Evolutionary conservation across 768 basidiomycete genomes (phyloP).

Genomic region (Boletus rubropictus): DNA sequence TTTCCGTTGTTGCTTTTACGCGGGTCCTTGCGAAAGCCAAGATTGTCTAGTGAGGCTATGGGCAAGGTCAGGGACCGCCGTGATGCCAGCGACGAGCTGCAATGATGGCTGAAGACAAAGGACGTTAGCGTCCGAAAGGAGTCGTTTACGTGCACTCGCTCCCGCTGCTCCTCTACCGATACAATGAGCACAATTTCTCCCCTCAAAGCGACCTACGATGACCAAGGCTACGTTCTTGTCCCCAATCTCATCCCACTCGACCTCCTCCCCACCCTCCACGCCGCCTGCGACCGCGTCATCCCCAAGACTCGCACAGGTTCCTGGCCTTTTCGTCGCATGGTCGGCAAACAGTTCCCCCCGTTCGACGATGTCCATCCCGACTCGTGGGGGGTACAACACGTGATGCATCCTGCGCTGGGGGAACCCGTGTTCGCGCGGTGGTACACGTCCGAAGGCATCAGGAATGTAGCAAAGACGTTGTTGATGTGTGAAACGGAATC

Average conservation of each 20-base stretch:
- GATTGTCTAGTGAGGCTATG: no score
- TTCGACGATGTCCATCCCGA: slow-evolving; percentile 54
- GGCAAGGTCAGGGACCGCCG: no score
- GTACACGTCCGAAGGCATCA: slow-evolving; percentile 56
- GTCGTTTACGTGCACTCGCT: no score
- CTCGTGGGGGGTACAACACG: slow-evolving; percentile 76
- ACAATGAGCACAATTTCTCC: slow-evolving; percentile 5
- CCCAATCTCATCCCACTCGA: slow-evolving; percentile 45
- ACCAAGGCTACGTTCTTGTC: slow-evolving; percentile 62
- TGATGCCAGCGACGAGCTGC: no score
- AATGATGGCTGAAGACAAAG: no score
- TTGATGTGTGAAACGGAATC: slow-evolving; percentile 51
- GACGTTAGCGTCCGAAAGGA: no score
- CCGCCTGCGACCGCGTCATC: slow-evolving; percentile 48
- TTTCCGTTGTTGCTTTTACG: no score
- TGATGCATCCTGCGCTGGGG: slow-evolving; percentile 70
- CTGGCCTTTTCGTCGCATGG: slow-evolving; percentile 64
- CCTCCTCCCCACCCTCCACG: slow-evolving; percentile 36
- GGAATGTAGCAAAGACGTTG: slow-evolving; percentile 39
- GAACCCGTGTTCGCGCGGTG: slow-evolving; percentile 58
- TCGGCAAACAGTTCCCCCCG: slow-evolving; percentile 78
- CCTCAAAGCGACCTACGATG: slow-evolving; percentile 49
- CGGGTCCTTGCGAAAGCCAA: no score
- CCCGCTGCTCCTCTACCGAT: background rate
- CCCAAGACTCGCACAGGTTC: slow-evolving; percentile 49